These are phyloP conservation scores for Xylaria sp. DNA, from an alignment of 2,329 filamentous ascomycete species.

Conservation along the genomic window DNA sequence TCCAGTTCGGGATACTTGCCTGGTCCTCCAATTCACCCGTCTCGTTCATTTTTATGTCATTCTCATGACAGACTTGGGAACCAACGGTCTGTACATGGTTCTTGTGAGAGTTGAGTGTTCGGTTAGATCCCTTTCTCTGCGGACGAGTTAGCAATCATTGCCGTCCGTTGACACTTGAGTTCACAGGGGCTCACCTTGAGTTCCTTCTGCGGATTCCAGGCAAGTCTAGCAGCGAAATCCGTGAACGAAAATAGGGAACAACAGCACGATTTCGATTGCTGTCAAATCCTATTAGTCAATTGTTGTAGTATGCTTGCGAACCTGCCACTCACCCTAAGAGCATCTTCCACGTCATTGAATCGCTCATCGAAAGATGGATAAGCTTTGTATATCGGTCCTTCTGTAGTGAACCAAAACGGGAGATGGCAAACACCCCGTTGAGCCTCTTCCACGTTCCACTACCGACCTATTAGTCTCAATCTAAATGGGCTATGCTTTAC, in stretches of 20 bases:
- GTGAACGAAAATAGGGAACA: not conserved
- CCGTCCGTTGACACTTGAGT: not conserved
- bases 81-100: not conserved
- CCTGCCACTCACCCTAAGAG: slow-evolving; percentile 13
- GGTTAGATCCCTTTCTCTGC: slow-evolving; percentile 25
- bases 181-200: slow-evolving; percentile 4
- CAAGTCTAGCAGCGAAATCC: slow-evolving; percentile 11
- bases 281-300: not conserved
- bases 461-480: not conserved
- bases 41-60: not conserved
- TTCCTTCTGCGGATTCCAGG: slow-evolving; percentile 31
- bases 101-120: not conserved
- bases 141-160: not conserved
- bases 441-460: slow-evolving; percentile 9
- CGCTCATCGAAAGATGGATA: slow-evolving; percentile 20
- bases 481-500: not conserved
- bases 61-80: not conserved
- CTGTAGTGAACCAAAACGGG: not conserved
- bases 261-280: slow-evolving; percentile 26
- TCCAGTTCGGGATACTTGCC: not conserved
- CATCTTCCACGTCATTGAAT: not conserved
- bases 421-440: slow-evolving; percentile 13
- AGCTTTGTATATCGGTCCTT: not conserved
- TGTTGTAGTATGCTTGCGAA: not conserved
- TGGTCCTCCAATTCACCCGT: slow-evolving; percentile 5